Percentiles rank a stretch among this genome's conserved stretches.
phyloP scores from a whole-genome alignment of 371 early-diverging fungal genomes.

The Umbelopsis sp. region DNA sequence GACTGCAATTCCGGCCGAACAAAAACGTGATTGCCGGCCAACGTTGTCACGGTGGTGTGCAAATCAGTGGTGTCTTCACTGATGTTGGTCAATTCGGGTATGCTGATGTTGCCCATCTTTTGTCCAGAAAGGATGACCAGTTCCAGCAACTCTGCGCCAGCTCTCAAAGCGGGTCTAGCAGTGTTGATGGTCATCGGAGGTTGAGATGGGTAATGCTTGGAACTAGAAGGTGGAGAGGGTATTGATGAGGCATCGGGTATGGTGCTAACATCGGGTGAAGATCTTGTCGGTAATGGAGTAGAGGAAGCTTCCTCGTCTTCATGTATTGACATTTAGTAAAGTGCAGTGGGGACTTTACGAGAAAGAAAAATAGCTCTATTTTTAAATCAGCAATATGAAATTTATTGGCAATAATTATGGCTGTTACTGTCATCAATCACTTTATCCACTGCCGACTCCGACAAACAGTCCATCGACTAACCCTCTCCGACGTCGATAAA shows the following conservation, averaged over 20 bases:
- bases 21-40: background rate
- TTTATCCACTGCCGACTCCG: background rate
- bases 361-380: background rate
- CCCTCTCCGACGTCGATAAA: conserved; percentile 43
- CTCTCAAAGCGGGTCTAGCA: conserved; percentile 13
- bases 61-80: background rate
- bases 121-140: conserved; percentile 16
- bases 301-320: conserved; percentile 4
- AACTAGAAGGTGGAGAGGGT: background rate
- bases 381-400: too few species aligned
- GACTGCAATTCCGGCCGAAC: conserved; percentile 15
- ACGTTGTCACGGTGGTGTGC: background rate
- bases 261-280: background rate
- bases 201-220: conserved; percentile 15
- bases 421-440: too few species aligned
- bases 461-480: conserved; percentile 40
- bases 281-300: background rate
- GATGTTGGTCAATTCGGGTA: background rate
- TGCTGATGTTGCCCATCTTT: background rate
- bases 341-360: background rate
- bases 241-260: background rate
- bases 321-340: conserved; percentile 10
- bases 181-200: conserved; percentile 19
- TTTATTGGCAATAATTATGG: too few species aligned
- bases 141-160: conserved; percentile 17